Base-by-base conservation (phyloP, 148 eudicot species). In the Persicaria tinctoria region DNA sequence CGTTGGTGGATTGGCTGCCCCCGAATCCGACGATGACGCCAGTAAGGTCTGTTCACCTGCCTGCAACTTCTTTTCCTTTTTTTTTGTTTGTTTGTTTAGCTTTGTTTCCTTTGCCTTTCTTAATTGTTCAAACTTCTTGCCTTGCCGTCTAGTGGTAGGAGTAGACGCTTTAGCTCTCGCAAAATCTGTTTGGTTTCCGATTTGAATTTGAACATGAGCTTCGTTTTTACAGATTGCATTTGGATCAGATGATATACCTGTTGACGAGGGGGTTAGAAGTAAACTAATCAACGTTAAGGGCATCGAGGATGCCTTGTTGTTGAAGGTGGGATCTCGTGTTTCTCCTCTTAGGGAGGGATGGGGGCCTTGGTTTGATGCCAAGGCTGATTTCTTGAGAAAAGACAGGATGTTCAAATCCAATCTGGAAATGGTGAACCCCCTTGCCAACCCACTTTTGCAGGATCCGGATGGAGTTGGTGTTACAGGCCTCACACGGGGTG, bases 331-430 rank as follows among this genome's bases (percentile, higher is more conserved):
- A 0, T 70, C 82, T 41, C 78, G 76, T 75, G 87, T 82, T 77
- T 91, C 92, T 1, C 86, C 84, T 0, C 68, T 93, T 73, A 82
- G 92, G 80, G 91, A 93, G 50, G 98, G 97, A 6, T 93, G 98
- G 98, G 98, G 98, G 6, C 75, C 85, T 17, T 93, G 98, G 98
- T 93, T 93, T 81, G 98, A 93, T 68, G 91, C 90, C 70, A 93
- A 93, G 89, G 82, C 84, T 73, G 98, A 93, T 83, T 93, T 93
- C 68, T 82, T 93, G 74, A 84, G 92, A 79, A 87, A 87, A 77
- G 98, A 93, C 84, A 78, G 79, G 78, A 91, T 93, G 92, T 89
- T 91, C 53, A 93, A 83, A 78, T 93, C 98, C 3, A 88, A 89
- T 73, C 68, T 93, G 66, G 97, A 93, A 83, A 64, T 84, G 20